Evolutionary conservation across 2,329 filamentous ascomycete genomes (phyloP).

Genomic region (Trichocomaceae sp.): DNA sequence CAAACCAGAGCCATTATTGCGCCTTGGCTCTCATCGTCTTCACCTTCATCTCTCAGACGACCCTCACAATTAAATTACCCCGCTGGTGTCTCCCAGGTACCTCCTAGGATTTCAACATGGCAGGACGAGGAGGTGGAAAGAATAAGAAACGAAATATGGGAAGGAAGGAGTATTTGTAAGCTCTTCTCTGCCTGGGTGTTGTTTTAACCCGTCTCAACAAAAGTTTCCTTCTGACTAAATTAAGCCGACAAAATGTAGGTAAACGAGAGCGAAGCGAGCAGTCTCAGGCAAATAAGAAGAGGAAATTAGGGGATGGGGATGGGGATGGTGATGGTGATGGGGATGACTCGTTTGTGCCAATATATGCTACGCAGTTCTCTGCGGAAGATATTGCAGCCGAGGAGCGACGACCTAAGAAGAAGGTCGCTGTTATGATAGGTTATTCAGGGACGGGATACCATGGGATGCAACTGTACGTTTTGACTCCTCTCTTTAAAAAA

Average conservation of each 20-base stretch:
- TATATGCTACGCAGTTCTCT: slow-evolving; percentile 55
- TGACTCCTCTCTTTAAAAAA: not conserved
- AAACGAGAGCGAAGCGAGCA: slow-evolving; percentile 48
- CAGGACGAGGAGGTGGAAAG: slow-evolving; percentile 33
- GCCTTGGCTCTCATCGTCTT: not conserved
- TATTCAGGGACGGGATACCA: slow-evolving; percentile 96
- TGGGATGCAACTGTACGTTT: slow-evolving; percentile 75
- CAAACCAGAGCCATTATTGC: not conserved
- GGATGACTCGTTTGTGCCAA: slow-evolving; percentile 31
- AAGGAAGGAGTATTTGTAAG: slow-evolving; percentile 59
- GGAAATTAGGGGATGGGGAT: slow-evolving; percentile 42
- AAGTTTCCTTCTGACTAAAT: slow-evolving; percentile 42
- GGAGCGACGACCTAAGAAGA: slow-evolving; percentile 82
- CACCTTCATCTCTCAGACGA: not conserved
- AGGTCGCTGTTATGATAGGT: slow-evolving; percentile 90
- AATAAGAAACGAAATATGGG: slow-evolving; percentile 63
- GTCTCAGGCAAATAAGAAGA: slow-evolving; percentile 50
- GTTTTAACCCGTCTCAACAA: slow-evolving; percentile 6
- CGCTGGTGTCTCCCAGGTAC: not conserved
- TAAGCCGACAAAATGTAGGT: slow-evolving; percentile 47
- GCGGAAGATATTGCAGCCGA: slow-evolving; percentile 85
- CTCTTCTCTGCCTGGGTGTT: slow-evolving; percentile 8
- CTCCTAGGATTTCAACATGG: slow-evolving; percentile 17
- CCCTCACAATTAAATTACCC: slow-evolving; percentile 1
- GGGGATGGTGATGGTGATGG: no score